Evolutionary conservation across 2,329 filamentous ascomycete species (phyloP).

Genomic region (Aspergillus clavatus): DNA sequence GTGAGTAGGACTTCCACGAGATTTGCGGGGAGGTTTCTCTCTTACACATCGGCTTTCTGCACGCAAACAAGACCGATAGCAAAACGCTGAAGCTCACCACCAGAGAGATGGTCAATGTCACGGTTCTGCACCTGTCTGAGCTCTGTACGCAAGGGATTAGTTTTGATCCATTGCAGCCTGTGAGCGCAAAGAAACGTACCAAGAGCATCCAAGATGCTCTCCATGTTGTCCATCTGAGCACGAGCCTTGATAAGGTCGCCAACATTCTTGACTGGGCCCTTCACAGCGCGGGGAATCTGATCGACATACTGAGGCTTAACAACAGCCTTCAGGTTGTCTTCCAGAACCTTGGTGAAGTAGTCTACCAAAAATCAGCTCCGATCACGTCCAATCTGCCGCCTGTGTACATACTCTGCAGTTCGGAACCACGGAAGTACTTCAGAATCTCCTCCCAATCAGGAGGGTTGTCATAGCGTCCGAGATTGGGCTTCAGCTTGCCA

Average conservation of each 20-base stretch:
- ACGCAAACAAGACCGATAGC: slow-evolving; percentile 95
- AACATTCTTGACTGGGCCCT: slow-evolving; percentile 73
- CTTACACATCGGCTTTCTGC: slow-evolving; percentile 84
- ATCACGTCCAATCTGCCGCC: background rate
- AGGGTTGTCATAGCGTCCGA: slow-evolving; percentile 91
- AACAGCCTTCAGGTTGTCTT: slow-evolving; percentile 94
- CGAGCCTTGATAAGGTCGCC: slow-evolving; percentile 71
- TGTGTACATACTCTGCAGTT: slow-evolving; percentile 74
- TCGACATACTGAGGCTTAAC: slow-evolving; percentile 99
- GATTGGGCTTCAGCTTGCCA: slow-evolving; percentile 96
- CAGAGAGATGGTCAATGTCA: slow-evolving; percentile 84
- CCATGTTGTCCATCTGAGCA: slow-evolving; percentile 69
- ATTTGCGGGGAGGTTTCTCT: slow-evolving; percentile 6
- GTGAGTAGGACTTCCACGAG: slow-evolving; percentile 10
- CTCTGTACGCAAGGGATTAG: slow-evolving; percentile 50
- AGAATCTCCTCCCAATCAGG: slow-evolving; percentile 99
- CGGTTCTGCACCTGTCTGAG: slow-evolving; percentile 85
- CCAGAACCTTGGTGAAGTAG: slow-evolving; percentile 97
- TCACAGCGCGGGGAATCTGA: slow-evolving; percentile 91
- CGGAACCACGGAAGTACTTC: slow-evolving; percentile 96
- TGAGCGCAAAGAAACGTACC: slow-evolving; percentile 38
- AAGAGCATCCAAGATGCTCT: slow-evolving; percentile 76
- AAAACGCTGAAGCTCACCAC: slow-evolving; percentile 97
- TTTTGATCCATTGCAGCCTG: background rate
- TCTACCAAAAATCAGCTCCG: slow-evolving; percentile 49